Evolutionary conservation across 306 rosid genomes (phyloP).

Genomic region (Corylus avellana): DNA sequence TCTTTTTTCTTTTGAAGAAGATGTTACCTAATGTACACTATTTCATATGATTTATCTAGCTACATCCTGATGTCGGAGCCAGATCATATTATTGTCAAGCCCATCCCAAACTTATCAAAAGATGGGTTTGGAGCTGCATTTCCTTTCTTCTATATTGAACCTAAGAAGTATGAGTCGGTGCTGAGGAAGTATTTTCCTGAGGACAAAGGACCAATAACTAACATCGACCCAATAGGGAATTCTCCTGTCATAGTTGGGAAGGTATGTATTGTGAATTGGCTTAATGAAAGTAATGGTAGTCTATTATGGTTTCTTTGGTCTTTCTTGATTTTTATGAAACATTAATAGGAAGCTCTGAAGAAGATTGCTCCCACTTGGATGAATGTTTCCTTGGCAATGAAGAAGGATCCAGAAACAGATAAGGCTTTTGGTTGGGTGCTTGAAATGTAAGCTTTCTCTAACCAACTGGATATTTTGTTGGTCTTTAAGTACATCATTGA

Average conservation of each 20-base stretch:
- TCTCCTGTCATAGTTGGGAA: constrained; percentile 95
- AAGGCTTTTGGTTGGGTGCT: constrained; percentile 99
- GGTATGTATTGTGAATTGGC: constrained; percentile 47
- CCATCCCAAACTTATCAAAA: constrained; percentile 91
- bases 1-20: not conserved
- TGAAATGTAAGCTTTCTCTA: constrained; percentile 73
- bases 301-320: constrained; percentile 15
- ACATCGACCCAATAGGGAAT: constrained; percentile 92
- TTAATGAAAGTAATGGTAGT: constrained; percentile 1
- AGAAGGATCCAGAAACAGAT: constrained; percentile 96
- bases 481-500: constrained; percentile 7
- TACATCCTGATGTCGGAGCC: constrained; percentile 95
- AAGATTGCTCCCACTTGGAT: constrained; percentile 99
- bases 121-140: constrained; percentile 89
- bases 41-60: constrained; percentile 41
- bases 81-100: constrained; percentile 92
- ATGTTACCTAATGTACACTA: constrained; percentile 4
- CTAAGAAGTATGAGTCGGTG: constrained; percentile 71
- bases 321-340: constrained; percentile 25
- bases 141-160: constrained; percentile 97
- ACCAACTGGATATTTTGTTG: constrained; percentile 7
- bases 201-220: constrained; percentile 77
- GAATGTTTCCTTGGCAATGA: constrained; percentile 97
- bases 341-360: constrained; percentile 75
- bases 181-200: constrained; percentile 78